Evolutionary conservation across 495 filamentous ascomycete genomes (phyloP), one percentile per base, ranked within the genome.

Genomic region (Pseudevernia furfuracea): DNA sequence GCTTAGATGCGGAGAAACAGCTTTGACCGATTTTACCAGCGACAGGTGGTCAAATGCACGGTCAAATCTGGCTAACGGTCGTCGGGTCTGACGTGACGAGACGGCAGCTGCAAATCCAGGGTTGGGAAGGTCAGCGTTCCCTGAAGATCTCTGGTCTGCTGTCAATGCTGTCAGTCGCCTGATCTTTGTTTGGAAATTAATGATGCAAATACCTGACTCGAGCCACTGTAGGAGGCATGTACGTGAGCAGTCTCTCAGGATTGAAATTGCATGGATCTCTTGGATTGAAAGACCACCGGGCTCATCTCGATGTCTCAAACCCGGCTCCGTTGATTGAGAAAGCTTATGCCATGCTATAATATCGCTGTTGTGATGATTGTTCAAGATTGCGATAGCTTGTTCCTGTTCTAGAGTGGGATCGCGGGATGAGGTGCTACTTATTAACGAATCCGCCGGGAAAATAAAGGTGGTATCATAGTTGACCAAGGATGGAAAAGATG

Each of bases 311-410:
- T 56, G 32, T 23, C 44, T 43, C 21, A 28, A 58, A 17, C 21
- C 39, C 46, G 53, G 43, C 19, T 58, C 55, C 36, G 56, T 46
- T 15, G 62, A 58, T 30, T 56, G 62, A 34, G 56, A 38, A n/a
- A 64, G 43, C 21, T 1, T 44, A 28, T 48, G 52, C 62, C 62
- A 64, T 6, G 39, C 62, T 1, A 64, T 15, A 6, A 64, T 41
- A 14, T 23, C 58, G 28, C 25, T 41, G 36, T 59, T 43, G 0
- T 38, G 39, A n/a, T 43, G 2, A 19, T 48, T 34, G 17, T 49
- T 36, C 25, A 64, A 21, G 9, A 21, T 34, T 37, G 30, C n/a
- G 14, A 64, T 23, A 21, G 62, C 53, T 11, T 15, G 8, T 15
- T 48, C 30, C 36, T 58, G 53, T 34, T 58, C 55, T 36, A 21